Evolutionary conservation across 1,284 basidiomycete species (phyloP).

Genomic region (Porphyrellus sp.): DNA sequence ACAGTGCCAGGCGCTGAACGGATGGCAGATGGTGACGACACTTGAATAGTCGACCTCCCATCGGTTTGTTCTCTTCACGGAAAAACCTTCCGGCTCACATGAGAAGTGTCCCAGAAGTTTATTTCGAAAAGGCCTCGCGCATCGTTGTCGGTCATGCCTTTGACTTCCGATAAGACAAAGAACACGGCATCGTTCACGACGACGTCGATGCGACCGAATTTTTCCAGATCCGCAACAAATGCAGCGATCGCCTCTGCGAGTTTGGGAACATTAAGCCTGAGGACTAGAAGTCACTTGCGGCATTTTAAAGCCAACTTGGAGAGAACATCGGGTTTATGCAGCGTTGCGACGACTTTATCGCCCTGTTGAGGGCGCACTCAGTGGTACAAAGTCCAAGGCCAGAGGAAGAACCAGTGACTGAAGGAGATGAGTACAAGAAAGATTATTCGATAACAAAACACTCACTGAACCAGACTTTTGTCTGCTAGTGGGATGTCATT

Average conservation of each 20-base stretch:
- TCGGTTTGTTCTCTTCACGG: slow-evolving; percentile 27
- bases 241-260: slow-evolving; percentile 28
- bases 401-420: slow-evolving; percentile 27
- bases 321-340: slow-evolving; percentile 30
- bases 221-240: slow-evolving; percentile 31
- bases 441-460: background rate
- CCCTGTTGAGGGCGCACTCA: slow-evolving; percentile 28
- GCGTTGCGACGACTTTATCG: slow-evolving; percentile 36
- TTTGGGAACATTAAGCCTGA: slow-evolving; percentile 40
- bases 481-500: no score
- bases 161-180: slow-evolving; percentile 8
- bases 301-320: slow-evolving; percentile 28
- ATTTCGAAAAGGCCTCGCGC: slow-evolving; percentile 35
- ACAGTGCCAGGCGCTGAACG: background rate
- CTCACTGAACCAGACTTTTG: slow-evolving; percentile 27
- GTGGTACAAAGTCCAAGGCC: slow-evolving; percentile 24
- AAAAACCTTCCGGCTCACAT: slow-evolving; percentile 31
- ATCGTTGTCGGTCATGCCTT: slow-evolving; percentile 17
- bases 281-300: slow-evolving; percentile 34
- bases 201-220: slow-evolving; percentile 41
- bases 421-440: background rate
- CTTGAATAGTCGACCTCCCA: slow-evolving; percentile 26
- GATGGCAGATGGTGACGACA: slow-evolving; percentile 21
- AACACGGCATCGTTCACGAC: slow-evolving; percentile 43
- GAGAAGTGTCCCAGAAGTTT: slow-evolving; percentile 36